A percentile compares a stretch with the other conserved stretches of the same genome.
Conservation (phyloP, 1,284 basidiomycete genomes). For the Stygiomarasmius scandens region DNA sequence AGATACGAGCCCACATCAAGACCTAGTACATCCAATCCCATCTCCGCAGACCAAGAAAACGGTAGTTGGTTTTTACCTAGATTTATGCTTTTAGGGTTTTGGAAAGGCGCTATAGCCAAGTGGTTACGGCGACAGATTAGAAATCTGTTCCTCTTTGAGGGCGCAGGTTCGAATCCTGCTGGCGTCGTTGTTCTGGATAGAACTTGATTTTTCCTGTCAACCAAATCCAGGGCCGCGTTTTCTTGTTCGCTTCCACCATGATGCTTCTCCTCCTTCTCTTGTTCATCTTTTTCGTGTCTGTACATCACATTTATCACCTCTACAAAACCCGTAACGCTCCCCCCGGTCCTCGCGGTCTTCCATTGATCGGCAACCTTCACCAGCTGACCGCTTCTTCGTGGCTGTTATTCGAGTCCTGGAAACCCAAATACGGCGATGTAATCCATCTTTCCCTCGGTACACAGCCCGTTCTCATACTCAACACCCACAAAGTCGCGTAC, state of each 20-base stretch:
- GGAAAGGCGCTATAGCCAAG: constrained; percentile 47
- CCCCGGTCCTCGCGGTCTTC: constrained; percentile 1
- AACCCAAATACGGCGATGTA: background rate
- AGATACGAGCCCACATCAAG: too few species aligned
- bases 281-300: too few species aligned
- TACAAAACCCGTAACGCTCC: background rate
- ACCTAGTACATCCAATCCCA: too few species aligned
- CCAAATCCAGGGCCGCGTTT: too few species aligned
- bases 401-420: background rate
- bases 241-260: too few species aligned
- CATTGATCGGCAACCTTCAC: constrained; percentile 1
- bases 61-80: too few species aligned
- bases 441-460: background rate
- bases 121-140: constrained; percentile 54
- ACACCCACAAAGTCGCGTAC: background rate
- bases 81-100: too few species aligned
- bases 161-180: constrained; percentile 16
- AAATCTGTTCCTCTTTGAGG: constrained; percentile 23
- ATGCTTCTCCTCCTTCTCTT: too few species aligned
- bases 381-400: background rate
- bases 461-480: background rate
- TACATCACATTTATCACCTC: too few species aligned
- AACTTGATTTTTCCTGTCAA: too few species aligned
- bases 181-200: too few species aligned
- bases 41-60: too few species aligned